Base-by-base conservation (phyloP, 371 early-diverging fungal species). In the Nematocida displodere region DNA sequence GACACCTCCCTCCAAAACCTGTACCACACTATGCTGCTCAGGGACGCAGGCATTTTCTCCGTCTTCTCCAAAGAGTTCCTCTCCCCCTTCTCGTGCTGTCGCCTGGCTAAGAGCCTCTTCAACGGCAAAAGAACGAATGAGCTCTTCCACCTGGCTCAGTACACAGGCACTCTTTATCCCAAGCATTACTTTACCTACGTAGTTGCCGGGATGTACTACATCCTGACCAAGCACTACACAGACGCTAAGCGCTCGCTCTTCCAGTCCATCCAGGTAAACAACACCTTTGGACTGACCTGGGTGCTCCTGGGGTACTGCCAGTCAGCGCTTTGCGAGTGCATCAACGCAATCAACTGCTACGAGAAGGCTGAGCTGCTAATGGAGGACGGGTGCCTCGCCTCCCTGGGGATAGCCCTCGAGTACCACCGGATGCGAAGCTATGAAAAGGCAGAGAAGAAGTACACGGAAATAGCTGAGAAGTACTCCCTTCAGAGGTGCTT, bases 351-450 rank as follows among this genome's bases (percentile, higher is more conserved):
- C 8, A 20, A 24, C 4, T 58, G 61, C 61, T 71, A 71, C 33
- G 75, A 71, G 26, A 71, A 71, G 34, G 75, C 75, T 1, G 75
- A 71, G 22, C 22, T 53, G 2, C 33, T 58, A 2, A 28, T 71
- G 75, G 75, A 71, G 31, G 59, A 61, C 8, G 40, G 31, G 1
- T 28, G 24, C n/a, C 40, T 47, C 24, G 42, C 75, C 3, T 49
- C 61, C 15, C 28, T 71, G 26, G 75, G 75, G 15, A 61, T 71
- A 24, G 75, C 62, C 17, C 34, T 71, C 34, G 75, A 71, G 50
- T 61, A 71, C 37, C 75, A 71, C 36, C 13, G 75, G 15, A 71
- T 71, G 75, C 11, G 62, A 15, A 71, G 48, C 61, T 71, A 71
- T 33, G 5, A 59, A 34, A 71, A 61, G 31, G 75, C 75, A 47